Base-by-base conservation (phyloP, 73 alveolate genomes). In the Paramecium caudatum region DNA sequence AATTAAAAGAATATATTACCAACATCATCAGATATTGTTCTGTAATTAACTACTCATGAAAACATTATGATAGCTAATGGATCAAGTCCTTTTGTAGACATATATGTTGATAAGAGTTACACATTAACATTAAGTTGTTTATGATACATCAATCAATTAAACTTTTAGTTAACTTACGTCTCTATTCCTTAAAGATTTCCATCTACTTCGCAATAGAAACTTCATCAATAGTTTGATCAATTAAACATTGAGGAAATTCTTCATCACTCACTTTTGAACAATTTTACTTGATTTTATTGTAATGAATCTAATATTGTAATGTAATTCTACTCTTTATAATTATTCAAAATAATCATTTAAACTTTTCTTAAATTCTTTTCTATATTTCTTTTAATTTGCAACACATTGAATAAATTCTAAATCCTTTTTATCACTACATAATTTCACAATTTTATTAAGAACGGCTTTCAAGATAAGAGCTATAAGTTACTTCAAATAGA, bases 71-170 rank as follows among this genome's bases (percentile, higher is more conserved):
- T 74, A 3, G 39, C 55, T 17, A 74, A 74, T 74, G 88, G 88
- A 4, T 74, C 88, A 12, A 45, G 69, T 41, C 88, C 88, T 17
- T 74, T 74, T 74, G 68, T 43, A 3, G 88, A 74, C 43, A 39
- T 74, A 19, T 74, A 74, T 74, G 47, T 27, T 19, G 39, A 74
- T 41, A 45, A 45, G 21, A 74, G 55, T 45, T 74, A 74, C 19
- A 45, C 62, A 45, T 74, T 74, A n/a, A 39, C 88, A 74, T 74
- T 74, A 43, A 74, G 43, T 12, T 74, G 88, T 41, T 33, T 65
- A 65, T 65, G 83, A 65, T 30, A 65, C 34, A 30, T 65, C 15
- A 65, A 12, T 32, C 27, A 74, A 15, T 41, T 34, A 74, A 12
- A 41, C 13, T 19, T 41, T 43, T 41, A 45, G 25, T 69, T 36